Conservation (phyloP, 345 rosid genomes). For the Hevea brasiliensis region DNA sequence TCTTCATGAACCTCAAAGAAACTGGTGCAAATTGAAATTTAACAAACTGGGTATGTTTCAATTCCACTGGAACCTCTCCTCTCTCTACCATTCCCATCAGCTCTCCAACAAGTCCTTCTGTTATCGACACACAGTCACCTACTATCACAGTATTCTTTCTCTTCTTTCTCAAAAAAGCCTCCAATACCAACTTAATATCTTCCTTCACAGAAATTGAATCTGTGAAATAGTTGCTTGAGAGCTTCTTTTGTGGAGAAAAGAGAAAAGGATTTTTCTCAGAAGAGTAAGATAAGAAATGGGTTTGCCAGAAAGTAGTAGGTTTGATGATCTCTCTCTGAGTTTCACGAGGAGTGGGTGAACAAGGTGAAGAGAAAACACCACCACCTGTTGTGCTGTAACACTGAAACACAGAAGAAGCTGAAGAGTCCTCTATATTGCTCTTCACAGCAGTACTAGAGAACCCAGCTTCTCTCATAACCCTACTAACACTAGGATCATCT, state of each 20-base stretch:
- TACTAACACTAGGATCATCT: conserved; percentile 83
- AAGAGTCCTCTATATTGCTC: conserved; percentile 67
- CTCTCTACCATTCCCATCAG: conserved; percentile 56
- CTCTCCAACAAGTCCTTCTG: conserved; percentile 60
- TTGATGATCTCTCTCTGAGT: conserved; percentile 42
- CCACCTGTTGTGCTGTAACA: conserved; percentile 47
- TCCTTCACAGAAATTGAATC: conserved; percentile 47
- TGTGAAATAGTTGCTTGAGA: conserved; percentile 20
- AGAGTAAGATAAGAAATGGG: conserved; percentile 50
- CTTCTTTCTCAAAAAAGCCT: conserved; percentile 62
- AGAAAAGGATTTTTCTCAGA: conserved; percentile 52
- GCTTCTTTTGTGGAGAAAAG: conserved; percentile 49
- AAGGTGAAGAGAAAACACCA: conserved; percentile 89
- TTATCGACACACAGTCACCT: conserved; percentile 57
- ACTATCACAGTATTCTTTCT: conserved; percentile 70
- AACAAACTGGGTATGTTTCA: conserved; percentile 58
- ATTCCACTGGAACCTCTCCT: conserved; percentile 71
- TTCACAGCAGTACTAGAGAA: conserved; percentile 78
- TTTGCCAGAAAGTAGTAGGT: conserved; percentile 56
- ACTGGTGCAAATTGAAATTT: conserved; percentile 68
- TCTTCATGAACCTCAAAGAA: conserved; percentile 63
- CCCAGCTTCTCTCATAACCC: conserved; percentile 96
- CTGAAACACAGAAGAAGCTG: conserved; percentile 65
- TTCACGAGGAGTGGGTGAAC: conserved; percentile 60
- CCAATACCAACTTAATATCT: conserved; percentile 65